Evolutionary conservation across 306 rosid species (phyloP), one percentile per base, ranked within the genome.

Genomic region (Corylus heterophylla): DNA sequence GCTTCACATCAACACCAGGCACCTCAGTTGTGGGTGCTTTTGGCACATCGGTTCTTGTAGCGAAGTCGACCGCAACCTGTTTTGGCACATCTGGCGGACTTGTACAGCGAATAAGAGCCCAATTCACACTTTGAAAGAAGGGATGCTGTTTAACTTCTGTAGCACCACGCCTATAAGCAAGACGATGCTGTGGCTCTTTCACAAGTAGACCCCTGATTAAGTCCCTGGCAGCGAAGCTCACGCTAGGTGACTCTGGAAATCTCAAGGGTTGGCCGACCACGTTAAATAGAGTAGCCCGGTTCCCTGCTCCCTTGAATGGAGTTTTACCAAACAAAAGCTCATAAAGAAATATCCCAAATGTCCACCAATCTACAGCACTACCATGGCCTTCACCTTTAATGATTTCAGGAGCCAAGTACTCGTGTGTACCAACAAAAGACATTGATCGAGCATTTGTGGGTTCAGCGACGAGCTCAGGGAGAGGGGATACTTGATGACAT

Each of bases 361-460:
- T 95, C 98, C 98, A 95, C 98, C 98, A 95, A 76, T 95, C 98
- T 25, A 95, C 98, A 9, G 98, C 98, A 83, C 98, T 95, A 12
- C 98, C 98, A 67, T 95, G 98, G 42, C 98, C 98, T 89, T 95
- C 95, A 10, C 98, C 98, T 79, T 90, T 95, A 71, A 95, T 89
- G 62, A 95, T 95, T 73, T 95, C 98, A 0, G 98, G 98, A 1
- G 98, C 98, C 77, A 95, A 81, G 90, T 95, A 95, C 87, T 95
- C 98, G 5, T 95, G 98, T 9, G 98, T 95, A 48, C 98, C 98
- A 2, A 95, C 98, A 11, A 92, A 95, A 52, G 98, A 95, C 98
- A 94, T 95, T 18, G 98, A 95, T 45, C 98, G 89, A 18, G 98
- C 98, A 77, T 81, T 88, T 1, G 97, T 91, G 7, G 98, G 98